These are phyloP conservation scores for Oryza nivara DNA, from an alignment of 176 grass and related monocot species.

Conservation along the genomic window DNA sequence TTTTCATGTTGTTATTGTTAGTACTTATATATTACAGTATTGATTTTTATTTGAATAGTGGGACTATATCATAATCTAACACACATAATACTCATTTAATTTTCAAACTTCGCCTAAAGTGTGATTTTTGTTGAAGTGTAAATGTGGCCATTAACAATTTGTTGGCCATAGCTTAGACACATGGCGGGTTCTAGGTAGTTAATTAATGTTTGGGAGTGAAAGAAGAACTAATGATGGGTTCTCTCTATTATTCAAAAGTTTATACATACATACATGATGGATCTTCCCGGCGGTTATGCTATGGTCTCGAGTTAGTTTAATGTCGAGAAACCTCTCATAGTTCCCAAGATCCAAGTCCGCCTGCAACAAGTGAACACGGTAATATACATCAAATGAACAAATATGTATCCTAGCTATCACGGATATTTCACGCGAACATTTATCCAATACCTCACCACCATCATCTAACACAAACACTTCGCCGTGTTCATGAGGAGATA, in stretches of 20 bases:
- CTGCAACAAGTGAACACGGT: constrained; percentile 20
- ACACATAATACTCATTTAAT: neutral
- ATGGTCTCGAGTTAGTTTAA: constrained; percentile 54
- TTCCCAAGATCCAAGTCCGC: constrained; percentile 64
- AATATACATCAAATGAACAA: neutral
- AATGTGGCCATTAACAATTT: no score
- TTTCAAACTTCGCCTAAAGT: no score
- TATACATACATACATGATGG: constrained; percentile 47
- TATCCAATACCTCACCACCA: constrained; percentile 38
- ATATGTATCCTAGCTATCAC: neutral
- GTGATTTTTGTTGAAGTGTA: no score
- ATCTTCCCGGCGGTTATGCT: constrained; percentile 63
- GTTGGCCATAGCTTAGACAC: no score
- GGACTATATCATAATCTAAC: neutral
- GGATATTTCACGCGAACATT: neutral
- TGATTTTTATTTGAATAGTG: neutral
- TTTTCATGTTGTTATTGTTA: constrained; percentile 1
- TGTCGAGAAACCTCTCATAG: constrained; percentile 58
- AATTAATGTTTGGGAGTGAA: neutral
- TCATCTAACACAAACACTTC: constrained; percentile 54
- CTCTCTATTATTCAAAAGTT: neutral
- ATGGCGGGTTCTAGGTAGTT: no score
- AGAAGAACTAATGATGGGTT: neutral
- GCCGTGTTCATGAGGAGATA: constrained; percentile 45
- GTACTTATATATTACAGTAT: neutral